Evolutionary conservation across 108 stramenopile genomes (phyloP).

Genomic region (Nitzschia palea): DNA sequence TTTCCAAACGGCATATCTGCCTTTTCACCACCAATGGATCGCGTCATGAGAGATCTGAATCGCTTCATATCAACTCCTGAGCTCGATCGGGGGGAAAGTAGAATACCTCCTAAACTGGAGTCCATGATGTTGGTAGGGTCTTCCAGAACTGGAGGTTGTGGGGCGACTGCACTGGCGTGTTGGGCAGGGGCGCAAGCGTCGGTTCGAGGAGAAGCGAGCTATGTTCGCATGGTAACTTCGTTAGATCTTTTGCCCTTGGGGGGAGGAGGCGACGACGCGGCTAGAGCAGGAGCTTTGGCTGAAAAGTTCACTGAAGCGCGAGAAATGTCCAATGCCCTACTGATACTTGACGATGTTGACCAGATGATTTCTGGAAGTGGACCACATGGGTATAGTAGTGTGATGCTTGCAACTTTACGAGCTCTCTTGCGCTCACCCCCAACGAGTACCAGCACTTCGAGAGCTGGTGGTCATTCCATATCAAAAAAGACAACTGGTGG

Average conservation of each 20-base stretch:
- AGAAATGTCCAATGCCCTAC: constrained; percentile 59
- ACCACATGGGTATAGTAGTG: constrained; percentile 60
- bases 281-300: constrained; percentile 69
- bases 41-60: constrained; percentile 58
- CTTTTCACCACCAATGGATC: constrained; percentile 56
- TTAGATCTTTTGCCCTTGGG: constrained; percentile 62
- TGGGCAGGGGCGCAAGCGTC: constrained; percentile 73
- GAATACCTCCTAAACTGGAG: constrained; percentile 12
- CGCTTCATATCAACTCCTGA: constrained; percentile 56
- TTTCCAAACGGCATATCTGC: constrained; percentile 70
- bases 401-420: constrained; percentile 78
- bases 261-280: constrained; percentile 54
- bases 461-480: constrained; percentile 40
- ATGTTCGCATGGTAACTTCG: constrained; percentile 68
- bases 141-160: constrained; percentile 36
- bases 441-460: constrained; percentile 34
- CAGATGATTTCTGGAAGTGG: constrained; percentile 68
- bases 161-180: constrained; percentile 55
- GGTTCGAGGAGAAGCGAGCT: constrained; percentile 50
- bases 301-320: constrained; percentile 67
- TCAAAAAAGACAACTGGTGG: not conserved
- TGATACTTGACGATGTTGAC: constrained; percentile 81
- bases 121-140: constrained; percentile 72
- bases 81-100: not conserved
- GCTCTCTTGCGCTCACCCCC: constrained; percentile 73